Evolutionary conservation across 352 stramenopile species (phyloP).

Genomic region (Globisporangium canariense): DNA sequence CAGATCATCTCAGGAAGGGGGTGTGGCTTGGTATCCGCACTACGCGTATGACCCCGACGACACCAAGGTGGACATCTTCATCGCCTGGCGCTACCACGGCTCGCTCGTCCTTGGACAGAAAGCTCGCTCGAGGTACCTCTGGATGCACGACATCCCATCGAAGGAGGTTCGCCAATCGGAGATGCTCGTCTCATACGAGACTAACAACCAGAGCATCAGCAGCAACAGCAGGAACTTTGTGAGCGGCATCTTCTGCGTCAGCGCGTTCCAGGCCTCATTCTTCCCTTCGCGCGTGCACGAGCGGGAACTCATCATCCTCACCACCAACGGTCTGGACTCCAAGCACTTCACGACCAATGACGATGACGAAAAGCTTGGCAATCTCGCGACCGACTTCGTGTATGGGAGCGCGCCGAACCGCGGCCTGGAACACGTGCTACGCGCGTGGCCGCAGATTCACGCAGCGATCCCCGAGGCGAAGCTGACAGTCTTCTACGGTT

Average conservation of each 20-base stretch:
- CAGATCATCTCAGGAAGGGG: slow-evolving; percentile 17
- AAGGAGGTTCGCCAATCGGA: slow-evolving; percentile 32
- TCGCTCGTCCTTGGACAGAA: slow-evolving; percentile 53
- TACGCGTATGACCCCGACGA: slow-evolving; percentile 65
- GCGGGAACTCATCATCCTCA: slow-evolving; percentile 44
- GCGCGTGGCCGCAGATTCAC: slow-evolving; percentile 71
- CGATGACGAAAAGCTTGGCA: slow-evolving; percentile 29
- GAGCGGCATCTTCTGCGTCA: slow-evolving; percentile 79
- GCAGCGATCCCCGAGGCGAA: slow-evolving; percentile 42
- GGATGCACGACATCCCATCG: slow-evolving; percentile 78
- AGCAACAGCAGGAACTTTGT: slow-evolving; percentile 16
- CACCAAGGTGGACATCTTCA: slow-evolving; percentile 74
- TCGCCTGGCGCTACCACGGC: slow-evolving; percentile 90
- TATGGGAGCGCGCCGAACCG: slow-evolving; percentile 86
- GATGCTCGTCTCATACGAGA: slow-evolving; percentile 27
- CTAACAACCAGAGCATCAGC: neutral
- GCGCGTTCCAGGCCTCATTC: slow-evolving; percentile 62
- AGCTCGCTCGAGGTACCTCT: slow-evolving; percentile 54
- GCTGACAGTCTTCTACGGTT: slow-evolving; percentile 89
- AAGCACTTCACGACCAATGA: slow-evolving; percentile 46
- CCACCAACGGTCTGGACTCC: slow-evolving; percentile 74
- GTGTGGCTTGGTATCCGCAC: slow-evolving; percentile 74
- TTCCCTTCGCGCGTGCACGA: slow-evolving; percentile 41
- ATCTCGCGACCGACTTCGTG: slow-evolving; percentile 66
- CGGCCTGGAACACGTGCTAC: slow-evolving; percentile 65